A percentile compares a stretch with the other conserved stretches of the same genome.
Evolutionary conservation across 2,329 filamentous ascomycete species (phyloP).

Genomic region (Emergomyces orientalis): DNA sequence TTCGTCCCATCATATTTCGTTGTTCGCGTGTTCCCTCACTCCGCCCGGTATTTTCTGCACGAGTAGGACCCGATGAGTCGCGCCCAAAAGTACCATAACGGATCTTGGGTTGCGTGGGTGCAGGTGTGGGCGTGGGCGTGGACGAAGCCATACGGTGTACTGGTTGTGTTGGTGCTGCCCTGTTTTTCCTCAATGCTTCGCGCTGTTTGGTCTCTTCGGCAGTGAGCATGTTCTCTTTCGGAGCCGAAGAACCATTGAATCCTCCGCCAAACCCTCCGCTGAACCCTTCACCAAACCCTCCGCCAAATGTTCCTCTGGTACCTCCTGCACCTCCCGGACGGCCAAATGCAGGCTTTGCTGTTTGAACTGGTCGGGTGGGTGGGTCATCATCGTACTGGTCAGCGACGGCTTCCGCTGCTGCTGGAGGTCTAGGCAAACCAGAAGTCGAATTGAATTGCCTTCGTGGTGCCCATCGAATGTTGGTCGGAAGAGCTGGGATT

Average conservation of each 20-base stretch:
- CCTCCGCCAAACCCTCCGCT: not conserved
- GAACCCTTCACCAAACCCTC: conserved; percentile 3
- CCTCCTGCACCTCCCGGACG: not conserved
- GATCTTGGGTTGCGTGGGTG: not conserved
- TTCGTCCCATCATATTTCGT: conserved; percentile 8
- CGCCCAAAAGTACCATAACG: not conserved
- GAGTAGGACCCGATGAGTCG: not conserved
- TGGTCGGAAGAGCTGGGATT: not conserved
- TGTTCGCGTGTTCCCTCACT: conserved; percentile 17
- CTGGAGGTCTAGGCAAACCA: conserved; percentile 1
- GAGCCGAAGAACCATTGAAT: not conserved
- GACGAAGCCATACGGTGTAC: not conserved
- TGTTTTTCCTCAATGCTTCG: conserved; percentile 1
- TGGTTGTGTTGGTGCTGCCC: not conserved
- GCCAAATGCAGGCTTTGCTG: not conserved
- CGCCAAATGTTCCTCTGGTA: not conserved
- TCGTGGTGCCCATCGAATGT: not conserved
- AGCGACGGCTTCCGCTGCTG: not conserved
- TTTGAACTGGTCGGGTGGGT: not conserved
- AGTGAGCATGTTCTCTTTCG: conserved; percentile 10
- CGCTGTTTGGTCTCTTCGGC: conserved; percentile 18
- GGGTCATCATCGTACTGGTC: conserved; percentile 1
- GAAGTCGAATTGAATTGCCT: conserved; percentile 6
- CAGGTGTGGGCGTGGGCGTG: not conserved
- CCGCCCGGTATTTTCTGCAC: conserved; percentile 5